A percentile compares a stretch with the other conserved stretches of the same genome.
These are phyloP conservation scores for Ascomycota sp. DNA, from an alignment of 2,329 filamentous ascomycete genomes.

Conservation along the genomic window DNA sequence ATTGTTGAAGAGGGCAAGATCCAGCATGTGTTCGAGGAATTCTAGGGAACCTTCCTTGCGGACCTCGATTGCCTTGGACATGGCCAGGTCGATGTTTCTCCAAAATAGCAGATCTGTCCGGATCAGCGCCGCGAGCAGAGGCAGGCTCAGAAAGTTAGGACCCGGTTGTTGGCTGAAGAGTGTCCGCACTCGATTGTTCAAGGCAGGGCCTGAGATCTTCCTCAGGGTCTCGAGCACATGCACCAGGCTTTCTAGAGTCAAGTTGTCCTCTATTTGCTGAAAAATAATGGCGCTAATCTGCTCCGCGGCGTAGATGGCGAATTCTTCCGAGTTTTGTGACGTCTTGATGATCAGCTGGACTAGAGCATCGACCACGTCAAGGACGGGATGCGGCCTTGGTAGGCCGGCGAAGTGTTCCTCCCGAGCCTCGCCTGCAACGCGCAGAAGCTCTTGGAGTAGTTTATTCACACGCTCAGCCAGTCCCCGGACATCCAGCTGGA, in stretches of 20 bases:
- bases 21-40: conserved; percentile 59
- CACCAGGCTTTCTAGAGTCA: conserved; percentile 38
- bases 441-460: conserved; percentile 32
- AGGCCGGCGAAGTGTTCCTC: conserved; percentile 39
- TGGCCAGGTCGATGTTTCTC: conserved; percentile 43
- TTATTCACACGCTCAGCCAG: conserved; percentile 34
- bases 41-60: conserved; percentile 52
- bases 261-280: conserved; percentile 27
- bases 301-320: conserved; percentile 34
- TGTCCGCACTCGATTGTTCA: conserved; percentile 31
- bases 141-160: conserved; percentile 31
- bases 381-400: conserved; percentile 32
- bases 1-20: conserved; percentile 56
- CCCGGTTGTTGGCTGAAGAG: conserved; percentile 34
- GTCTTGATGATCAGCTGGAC: conserved; percentile 40
- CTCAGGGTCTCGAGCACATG: conserved; percentile 37
- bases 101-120: conserved; percentile 39
- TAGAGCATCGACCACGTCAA: conserved; percentile 40
- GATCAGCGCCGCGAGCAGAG: conserved; percentile 32
- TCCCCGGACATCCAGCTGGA: conserved; percentile 27
- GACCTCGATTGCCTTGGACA: conserved; percentile 49
- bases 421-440: conserved; percentile 26
- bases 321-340: conserved; percentile 37
- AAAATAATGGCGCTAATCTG: conserved; percentile 36
- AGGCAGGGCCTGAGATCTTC: conserved; percentile 31